Base-by-base conservation (phyloP, 1,284 basidiomycete species). In the Trichosporon faecale region DNA sequence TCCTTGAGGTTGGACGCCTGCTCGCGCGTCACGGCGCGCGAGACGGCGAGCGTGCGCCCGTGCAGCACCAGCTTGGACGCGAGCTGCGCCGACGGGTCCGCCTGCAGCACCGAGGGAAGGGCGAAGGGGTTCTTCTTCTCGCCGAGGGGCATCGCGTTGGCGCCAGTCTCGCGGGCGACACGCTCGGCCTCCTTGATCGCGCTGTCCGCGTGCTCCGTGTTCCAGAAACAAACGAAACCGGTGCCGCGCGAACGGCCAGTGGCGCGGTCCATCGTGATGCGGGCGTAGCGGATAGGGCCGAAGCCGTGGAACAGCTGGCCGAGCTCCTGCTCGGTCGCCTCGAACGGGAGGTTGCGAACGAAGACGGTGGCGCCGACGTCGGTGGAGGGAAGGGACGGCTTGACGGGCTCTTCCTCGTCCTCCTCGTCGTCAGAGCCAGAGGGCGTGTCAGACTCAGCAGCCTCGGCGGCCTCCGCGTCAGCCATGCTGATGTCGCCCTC, bases 141-240 rank as follows among this genome's bases (percentile, higher is more conserved):
- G 61, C 72, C 79, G n/a, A 81, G 78, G 76, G 78, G 79, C 66
- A 78, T 77, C 29, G 76, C 74, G 69, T 84, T 84, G 31, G 83
- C 78, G 11, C 83, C 84, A 11, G 83, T 84, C 82, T 93, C 91
- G 57, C 85, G 78, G 25, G 88, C 88, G 5, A 94, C 85, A 4
- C 91, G 85, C 49, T 92, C 90, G 64, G 94, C 92, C 79, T 94
- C 92, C 66, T 89, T 87, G 37, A 98, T 87, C 3, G 90, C 93
- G 70, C 90, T 89, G 76, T 96, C 91, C 3, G 95, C 96, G 73
- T 96, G 91, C 71, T 90, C 91, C 73, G 88, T 89, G 73, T 96
- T 94, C 96, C 96, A 98, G 85, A 97, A 98, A 82, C 95, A 98
- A 0, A 92, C 94, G 80, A 99, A 99, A 0, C 94, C 97, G 0